phyloP scores from a whole-genome alignment of 2,329 filamentous ascomycete genomes.

The Diaporthe aspalathi region DNA sequence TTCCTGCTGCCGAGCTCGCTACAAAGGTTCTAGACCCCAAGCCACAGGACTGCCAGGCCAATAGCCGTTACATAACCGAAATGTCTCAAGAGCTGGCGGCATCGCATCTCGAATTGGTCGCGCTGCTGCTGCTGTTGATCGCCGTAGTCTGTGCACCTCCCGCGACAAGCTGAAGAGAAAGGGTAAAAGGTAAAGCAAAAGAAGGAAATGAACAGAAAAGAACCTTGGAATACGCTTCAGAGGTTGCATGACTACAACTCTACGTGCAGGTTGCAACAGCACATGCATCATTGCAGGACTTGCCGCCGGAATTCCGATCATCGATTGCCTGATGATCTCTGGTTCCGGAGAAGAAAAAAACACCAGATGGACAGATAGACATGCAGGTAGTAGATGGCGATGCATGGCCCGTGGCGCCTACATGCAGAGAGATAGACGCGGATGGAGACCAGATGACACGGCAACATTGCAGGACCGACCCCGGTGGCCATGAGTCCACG shows the following conservation, averaged over 20 bases:
- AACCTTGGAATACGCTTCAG: too few relatives aligned
- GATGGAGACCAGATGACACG: conserved; percentile 25
- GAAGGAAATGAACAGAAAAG: too few relatives aligned
- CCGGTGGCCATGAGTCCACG: background rate
- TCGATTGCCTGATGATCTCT: conserved; percentile 11
- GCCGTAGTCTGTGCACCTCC: conserved; percentile 5
- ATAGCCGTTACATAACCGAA: conserved; percentile 9
- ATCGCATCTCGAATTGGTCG: background rate
- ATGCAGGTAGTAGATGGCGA: too few relatives aligned
- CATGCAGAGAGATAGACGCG: conserved; percentile 30
- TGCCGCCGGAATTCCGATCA: background rate
- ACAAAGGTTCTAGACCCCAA: conserved; percentile 18
- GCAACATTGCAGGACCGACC: conserved; percentile 15
- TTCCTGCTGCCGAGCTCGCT: background rate
- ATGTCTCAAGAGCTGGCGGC: conserved; percentile 5
- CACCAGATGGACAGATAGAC: conserved; percentile 2
- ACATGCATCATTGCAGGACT: background rate
- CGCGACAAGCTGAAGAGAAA: too few relatives aligned
- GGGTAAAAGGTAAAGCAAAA: too few relatives aligned
- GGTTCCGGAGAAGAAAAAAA: background rate
- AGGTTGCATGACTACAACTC: too few relatives aligned
- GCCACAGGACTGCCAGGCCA: conserved; percentile 7
- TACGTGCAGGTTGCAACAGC: too few relatives aligned
- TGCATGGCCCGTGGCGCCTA: too few relatives aligned
- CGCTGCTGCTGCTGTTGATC: background rate